These are phyloP conservation scores for Phytophthora macrochlamydospora DNA, from an alignment of 352 stramenopile genomes.

Conservation along the genomic window DNA sequence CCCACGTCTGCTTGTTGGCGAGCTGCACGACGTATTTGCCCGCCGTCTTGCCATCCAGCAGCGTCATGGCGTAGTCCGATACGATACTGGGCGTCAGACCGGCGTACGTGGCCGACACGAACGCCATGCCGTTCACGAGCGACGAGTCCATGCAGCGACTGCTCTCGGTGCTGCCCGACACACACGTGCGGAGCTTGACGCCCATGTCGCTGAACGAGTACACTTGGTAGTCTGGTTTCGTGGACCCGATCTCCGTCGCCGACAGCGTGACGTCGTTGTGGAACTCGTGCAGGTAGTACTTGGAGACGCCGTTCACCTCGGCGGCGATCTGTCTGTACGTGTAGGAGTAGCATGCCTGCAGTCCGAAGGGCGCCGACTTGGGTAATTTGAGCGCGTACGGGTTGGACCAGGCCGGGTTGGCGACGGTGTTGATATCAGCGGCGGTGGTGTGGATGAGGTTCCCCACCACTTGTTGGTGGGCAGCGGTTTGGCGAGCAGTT, in stretches of 20 bases:
- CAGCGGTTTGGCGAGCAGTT: conserved; percentile 41
- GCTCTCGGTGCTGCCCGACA: conserved; percentile 9
- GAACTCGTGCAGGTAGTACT: conserved; percentile 55
- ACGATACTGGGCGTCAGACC: conserved; percentile 44
- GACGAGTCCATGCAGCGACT: conserved; percentile 42
- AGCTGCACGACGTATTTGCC: conserved; percentile 53
- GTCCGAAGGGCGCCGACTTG: conserved; percentile 36
- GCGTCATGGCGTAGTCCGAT: conserved; percentile 44
- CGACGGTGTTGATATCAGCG: conserved; percentile 38
- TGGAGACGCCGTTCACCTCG: conserved; percentile 41
- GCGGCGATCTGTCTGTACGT: conserved; percentile 43
- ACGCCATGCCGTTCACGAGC: conserved; percentile 61
- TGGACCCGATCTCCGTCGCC: conserved; percentile 42
- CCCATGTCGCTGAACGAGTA: conserved; percentile 61
- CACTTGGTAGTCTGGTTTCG: conserved; percentile 50
- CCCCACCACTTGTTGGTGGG: conserved; percentile 79
- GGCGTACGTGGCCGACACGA: conserved; percentile 51
- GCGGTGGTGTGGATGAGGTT: conserved; percentile 66
- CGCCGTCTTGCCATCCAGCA: conserved; percentile 32
- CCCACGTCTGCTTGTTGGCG: conserved; percentile 62
- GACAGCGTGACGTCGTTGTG: conserved; percentile 62
- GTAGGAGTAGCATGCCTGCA: conserved; percentile 58
- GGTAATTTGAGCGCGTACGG: conserved; percentile 57
- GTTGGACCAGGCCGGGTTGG: conserved; percentile 60
- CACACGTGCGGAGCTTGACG: conserved; percentile 48